phyloP scores from a whole-genome alignment of 805 yeast genomes.

The Kuraishia piskuri region DNA sequence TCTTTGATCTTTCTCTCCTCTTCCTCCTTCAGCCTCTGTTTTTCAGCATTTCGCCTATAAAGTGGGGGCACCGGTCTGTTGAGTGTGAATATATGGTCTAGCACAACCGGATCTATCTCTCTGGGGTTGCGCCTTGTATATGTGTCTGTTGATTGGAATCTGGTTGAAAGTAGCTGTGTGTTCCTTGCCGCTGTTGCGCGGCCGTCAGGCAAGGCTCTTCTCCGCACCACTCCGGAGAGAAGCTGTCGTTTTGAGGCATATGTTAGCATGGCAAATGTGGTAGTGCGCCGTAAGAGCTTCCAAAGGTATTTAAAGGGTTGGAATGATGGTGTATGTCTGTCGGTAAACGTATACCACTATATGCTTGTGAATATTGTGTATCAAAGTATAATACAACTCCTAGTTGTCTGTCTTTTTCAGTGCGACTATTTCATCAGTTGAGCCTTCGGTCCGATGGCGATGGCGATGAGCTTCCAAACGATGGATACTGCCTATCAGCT shows the following conservation, averaged over 20 bases:
- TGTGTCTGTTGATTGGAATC: not conserved
- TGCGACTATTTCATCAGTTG: not conserved
- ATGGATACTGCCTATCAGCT: too few species aligned
- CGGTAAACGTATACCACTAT: too few species aligned
- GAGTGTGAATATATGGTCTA: constrained; percentile 20
- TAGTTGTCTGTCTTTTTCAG: not conserved
- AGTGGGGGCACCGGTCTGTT: constrained; percentile 14
- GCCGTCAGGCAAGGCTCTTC: not conserved
- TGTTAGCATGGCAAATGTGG: not conserved
- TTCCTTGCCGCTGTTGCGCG: not conserved
- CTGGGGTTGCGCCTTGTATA: not conserved
- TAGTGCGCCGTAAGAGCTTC: too few species aligned
- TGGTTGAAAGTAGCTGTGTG: not conserved
- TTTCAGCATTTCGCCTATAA: not conserved
- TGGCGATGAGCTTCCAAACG: not conserved
- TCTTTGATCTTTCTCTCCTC: not conserved
- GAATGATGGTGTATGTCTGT: too few species aligned
- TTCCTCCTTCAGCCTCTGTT: not conserved
- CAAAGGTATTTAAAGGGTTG: too few species aligned
- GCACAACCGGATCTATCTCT: constrained; percentile 18
- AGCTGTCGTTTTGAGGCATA: not conserved
- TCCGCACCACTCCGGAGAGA: not conserved
- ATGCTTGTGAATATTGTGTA: too few species aligned
- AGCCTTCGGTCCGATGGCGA: not conserved
- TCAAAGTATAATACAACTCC: not conserved